phyloP scores from a whole-genome alignment of 306 rosid genomes.

The Acacia crassicarpa region DNA sequence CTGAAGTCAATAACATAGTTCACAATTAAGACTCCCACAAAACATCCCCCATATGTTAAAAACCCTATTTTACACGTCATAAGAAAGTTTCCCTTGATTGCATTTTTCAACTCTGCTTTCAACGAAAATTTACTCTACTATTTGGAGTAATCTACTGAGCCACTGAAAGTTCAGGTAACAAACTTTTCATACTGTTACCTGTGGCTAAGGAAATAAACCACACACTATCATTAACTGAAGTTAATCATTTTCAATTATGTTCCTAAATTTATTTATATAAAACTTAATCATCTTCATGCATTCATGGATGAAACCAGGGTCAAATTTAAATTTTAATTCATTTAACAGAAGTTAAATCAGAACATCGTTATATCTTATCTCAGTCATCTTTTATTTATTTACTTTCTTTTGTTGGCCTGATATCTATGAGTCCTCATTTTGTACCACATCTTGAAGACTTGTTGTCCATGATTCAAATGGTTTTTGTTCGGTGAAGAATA shows the following conservation, averaged over 20 bases:
- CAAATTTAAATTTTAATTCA: neutral
- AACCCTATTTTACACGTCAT: neutral
- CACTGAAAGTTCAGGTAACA: neutral
- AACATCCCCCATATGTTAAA: constrained; percentile 1
- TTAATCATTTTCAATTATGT: neutral
- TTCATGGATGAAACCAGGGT: neutral
- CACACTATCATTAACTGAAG: neutral
- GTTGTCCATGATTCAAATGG: constrained; percentile 16
- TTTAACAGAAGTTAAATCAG: neutral
- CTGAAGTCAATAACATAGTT: neutral
- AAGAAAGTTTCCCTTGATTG: neutral
- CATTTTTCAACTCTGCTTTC: neutral
- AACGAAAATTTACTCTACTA: neutral
- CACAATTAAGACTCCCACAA: constrained; percentile 4
- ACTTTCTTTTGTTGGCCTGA: neutral
- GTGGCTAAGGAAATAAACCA: constrained; percentile 1
- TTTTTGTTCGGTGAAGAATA: neutral
- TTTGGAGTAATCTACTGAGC: constrained; percentile 3
- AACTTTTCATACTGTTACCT: neutral
- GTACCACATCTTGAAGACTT: neutral
- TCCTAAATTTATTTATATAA: neutral
- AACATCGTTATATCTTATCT: neutral
- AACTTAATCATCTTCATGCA: neutral
- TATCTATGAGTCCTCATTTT: neutral
- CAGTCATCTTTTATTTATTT: neutral